phyloP scores from a whole-genome alignment of 495 filamentous ascomycete genomes.

The Penicillium pancosmium region DNA sequence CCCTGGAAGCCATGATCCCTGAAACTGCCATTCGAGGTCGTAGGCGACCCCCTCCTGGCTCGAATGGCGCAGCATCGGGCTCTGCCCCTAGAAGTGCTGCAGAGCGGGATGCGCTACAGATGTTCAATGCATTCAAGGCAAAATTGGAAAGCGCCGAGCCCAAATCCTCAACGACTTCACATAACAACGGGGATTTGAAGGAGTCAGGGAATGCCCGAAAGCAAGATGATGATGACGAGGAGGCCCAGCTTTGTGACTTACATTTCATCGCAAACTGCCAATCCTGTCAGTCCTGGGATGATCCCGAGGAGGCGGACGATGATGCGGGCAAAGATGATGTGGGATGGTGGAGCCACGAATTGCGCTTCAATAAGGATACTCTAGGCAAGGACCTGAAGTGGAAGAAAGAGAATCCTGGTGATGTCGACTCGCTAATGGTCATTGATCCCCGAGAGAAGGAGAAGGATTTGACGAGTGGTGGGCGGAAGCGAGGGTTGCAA shows the following conservation, averaged over 20 bases:
- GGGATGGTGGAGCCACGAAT: constrained; percentile 67
- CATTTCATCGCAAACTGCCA: constrained; percentile 94
- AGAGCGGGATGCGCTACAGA: constrained; percentile 64
- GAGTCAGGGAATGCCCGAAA: constrained; percentile 1
- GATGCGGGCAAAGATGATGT: constrained; percentile 64
- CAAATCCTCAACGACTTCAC: background rate
- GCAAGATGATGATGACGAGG: constrained; percentile 32
- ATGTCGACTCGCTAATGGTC: constrained; percentile 86
- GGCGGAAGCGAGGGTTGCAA: constrained; percentile 32
- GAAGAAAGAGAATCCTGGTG: constrained; percentile 83
- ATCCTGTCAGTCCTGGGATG: constrained; percentile 77
- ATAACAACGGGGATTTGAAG: background rate
- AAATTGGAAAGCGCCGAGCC: constrained; percentile 67
- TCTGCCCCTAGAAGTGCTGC: constrained; percentile 40
- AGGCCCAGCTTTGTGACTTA: constrained; percentile 77
- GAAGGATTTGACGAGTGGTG: constrained; percentile 55
- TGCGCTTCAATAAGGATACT: constrained; percentile 87
- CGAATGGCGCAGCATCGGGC: constrained; percentile 27
- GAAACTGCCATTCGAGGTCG: constrained; percentile 77
- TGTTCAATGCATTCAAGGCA: constrained; percentile 75
- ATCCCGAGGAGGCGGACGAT: constrained; percentile 25
- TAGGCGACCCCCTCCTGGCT: constrained; percentile 65
- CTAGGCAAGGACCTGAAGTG: constrained; percentile 90
- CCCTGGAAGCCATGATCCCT: constrained; percentile 81
- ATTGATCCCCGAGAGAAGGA: constrained; percentile 92